Evolutionary conservation across 805 yeast genomes (phyloP).

Genomic region (Monosporozyma siamensis): DNA sequence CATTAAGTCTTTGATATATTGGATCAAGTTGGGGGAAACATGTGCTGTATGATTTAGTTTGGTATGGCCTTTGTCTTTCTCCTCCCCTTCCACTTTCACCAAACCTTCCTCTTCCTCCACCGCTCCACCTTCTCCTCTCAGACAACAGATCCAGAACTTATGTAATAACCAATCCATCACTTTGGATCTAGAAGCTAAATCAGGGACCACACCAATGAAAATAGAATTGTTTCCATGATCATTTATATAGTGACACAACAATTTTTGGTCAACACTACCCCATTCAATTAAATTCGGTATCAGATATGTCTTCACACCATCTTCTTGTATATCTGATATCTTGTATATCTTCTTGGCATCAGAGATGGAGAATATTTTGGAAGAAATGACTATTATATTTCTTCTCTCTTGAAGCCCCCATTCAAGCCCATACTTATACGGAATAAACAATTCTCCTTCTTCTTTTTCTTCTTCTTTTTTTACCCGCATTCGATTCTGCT

Average conservation of each 20-base stretch:
- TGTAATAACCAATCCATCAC: slow-evolving; percentile 31
- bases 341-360: no score
- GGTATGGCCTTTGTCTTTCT: no score
- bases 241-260: slow-evolving; percentile 3
- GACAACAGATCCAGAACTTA: slow-evolving; percentile 31
- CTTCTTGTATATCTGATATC: slow-evolving; percentile 1
- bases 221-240: not conserved
- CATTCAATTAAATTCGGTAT: slow-evolving; percentile 15
- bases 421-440: not conserved
- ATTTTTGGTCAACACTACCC: slow-evolving; percentile 8
- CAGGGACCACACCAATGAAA: not conserved
- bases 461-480: no score
- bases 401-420: not conserved
- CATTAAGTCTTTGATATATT: slow-evolving; percentile 51
- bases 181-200: not conserved
- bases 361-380: no score
- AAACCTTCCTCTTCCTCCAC: no score
- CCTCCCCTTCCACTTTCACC: no score
- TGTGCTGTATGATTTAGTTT: not conserved
- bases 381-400: no score
- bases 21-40: slow-evolving; percentile 11
- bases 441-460: not conserved
- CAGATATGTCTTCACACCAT: slow-evolving; percentile 3
- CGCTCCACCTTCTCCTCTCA: no score
- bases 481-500: no score